Conservation (phyloP, 2,329 filamentous ascomycete genomes). For the Zymoseptoria tritici region DNA sequence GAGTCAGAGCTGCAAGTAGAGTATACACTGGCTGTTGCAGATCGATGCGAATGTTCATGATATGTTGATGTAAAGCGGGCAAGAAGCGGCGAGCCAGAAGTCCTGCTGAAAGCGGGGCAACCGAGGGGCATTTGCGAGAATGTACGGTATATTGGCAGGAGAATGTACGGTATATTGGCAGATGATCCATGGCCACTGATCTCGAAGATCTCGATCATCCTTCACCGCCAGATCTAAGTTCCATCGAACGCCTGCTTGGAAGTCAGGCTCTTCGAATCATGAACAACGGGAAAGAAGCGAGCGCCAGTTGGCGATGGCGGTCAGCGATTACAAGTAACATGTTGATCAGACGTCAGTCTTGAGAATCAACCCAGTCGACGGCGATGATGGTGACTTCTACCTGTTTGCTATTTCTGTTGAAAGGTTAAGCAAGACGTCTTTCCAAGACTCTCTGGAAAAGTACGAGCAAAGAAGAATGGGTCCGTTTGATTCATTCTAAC, state of each 20-base stretch:
- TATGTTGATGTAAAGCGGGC: background rate
- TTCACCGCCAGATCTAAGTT: background rate
- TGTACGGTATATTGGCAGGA: background rate
- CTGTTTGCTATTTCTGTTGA: no score
- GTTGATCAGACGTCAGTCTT: background rate
- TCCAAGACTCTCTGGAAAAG: no score
- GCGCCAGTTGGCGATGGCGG: constrained; percentile 35
- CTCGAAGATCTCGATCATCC: background rate
- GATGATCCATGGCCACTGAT: background rate
- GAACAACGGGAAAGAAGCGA: constrained; percentile 26
- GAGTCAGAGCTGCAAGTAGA: background rate
- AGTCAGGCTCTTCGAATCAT: background rate
- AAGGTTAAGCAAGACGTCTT: no score
- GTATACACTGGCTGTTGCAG: background rate
- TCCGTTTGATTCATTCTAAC: no score
- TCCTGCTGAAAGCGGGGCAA: background rate
- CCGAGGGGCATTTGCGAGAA: background rate
- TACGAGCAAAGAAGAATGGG: no score
- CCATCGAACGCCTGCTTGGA: background rate
- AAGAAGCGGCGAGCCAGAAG: background rate
- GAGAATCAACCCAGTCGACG: constrained; percentile 21
- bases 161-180: no score
- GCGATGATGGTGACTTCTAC: no score
- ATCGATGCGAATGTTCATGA: background rate
- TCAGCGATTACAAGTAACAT: background rate